A percentile compares a stretch with the other conserved stretches of the same genome.
Conservation (phyloP, 352 stramenopile genomes). For the Salisapilia sapeloensis region DNA sequence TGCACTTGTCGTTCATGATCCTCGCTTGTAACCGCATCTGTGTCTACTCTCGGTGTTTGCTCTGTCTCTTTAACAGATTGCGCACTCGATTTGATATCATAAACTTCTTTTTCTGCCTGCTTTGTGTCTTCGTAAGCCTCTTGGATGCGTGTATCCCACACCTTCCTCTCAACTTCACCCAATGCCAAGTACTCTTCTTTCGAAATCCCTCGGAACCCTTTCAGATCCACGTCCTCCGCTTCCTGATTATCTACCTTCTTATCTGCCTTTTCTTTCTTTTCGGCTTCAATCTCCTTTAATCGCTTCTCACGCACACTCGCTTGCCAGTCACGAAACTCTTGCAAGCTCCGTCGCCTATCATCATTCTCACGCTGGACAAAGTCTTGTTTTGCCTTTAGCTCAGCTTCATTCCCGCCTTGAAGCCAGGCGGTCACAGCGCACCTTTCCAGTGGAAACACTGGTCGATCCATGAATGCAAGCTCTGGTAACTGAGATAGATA, state of each 20-base stretch:
- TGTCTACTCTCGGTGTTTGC: not conserved
- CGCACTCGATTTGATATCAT: too few species aligned
- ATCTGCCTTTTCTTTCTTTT: conserved; percentile 11
- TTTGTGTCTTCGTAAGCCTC: conserved; percentile 21
- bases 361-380: conserved; percentile 74
- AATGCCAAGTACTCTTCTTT: conserved; percentile 42
- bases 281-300: conserved; percentile 29
- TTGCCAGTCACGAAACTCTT: conserved; percentile 74
- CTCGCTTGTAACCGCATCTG: conserved; percentile 1
- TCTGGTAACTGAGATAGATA: conserved; percentile 73
- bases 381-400: conserved; percentile 45
- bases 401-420: conserved; percentile 77
- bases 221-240: conserved; percentile 16
- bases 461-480: conserved; percentile 87
- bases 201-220: conserved; percentile 40
- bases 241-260: conserved; percentile 8
- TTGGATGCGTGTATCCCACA: conserved; percentile 44
- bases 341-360: conserved; percentile 31
- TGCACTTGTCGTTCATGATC: too few species aligned
- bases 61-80: not conserved
- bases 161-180: conserved; percentile 13
- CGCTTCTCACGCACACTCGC: conserved; percentile 40
- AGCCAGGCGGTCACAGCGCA: conserved; percentile 70
- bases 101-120: conserved; percentile 16
- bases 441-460: conserved; percentile 87